A percentile compares a stretch with the other conserved stretches of the same genome.
Conservation (phyloP, 2,329 filamentous ascomycete genomes). For the Orbilia brochopaga region DNA sequence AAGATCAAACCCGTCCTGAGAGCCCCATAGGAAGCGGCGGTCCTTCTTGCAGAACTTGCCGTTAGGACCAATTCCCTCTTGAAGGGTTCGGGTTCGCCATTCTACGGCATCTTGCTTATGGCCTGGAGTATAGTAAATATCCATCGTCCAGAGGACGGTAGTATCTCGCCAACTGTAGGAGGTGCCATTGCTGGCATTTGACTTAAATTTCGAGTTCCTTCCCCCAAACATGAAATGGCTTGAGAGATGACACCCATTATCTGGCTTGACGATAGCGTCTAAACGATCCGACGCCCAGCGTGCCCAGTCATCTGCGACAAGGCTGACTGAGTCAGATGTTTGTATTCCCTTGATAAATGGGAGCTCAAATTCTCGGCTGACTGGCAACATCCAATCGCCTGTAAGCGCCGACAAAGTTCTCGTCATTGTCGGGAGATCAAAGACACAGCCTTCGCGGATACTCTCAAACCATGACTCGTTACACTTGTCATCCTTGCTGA, state of each 20-base stretch:
- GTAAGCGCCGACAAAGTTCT: slow-evolving; percentile 61
- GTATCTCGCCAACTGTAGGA: slow-evolving; percentile 62
- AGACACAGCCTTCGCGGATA: slow-evolving; percentile 56
- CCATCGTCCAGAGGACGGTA: slow-evolving; percentile 58
- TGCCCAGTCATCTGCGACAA: slow-evolving; percentile 12
- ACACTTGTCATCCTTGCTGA: slow-evolving; percentile 56
- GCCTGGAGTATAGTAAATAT: slow-evolving; percentile 60
- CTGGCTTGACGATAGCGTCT: slow-evolving; percentile 57
- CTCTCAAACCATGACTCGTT: slow-evolving; percentile 59
- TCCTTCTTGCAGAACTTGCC: slow-evolving; percentile 16
- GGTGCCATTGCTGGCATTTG: slow-evolving; percentile 61
- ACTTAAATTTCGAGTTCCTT: slow-evolving; percentile 59
- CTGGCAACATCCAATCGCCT: slow-evolving; percentile 61
- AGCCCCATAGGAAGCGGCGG: slow-evolving; percentile 15
- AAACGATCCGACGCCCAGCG: slow-evolving; percentile 6
- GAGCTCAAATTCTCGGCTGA: slow-evolving; percentile 61
- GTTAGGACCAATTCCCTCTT: slow-evolving; percentile 8
- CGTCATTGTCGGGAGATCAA: slow-evolving; percentile 56
- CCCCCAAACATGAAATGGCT: slow-evolving; percentile 61
- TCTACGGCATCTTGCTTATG: slow-evolving; percentile 57
- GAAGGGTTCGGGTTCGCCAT: slow-evolving; percentile 61
- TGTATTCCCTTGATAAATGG: slow-evolving; percentile 63
- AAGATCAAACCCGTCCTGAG: slow-evolving; percentile 11
- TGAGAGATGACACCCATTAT: slow-evolving; percentile 55
- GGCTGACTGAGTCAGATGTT: slow-evolving; percentile 57